Evolutionary conservation across 208 protist species (phyloP).

Genomic region (Leishmania gerbilli): DNA sequence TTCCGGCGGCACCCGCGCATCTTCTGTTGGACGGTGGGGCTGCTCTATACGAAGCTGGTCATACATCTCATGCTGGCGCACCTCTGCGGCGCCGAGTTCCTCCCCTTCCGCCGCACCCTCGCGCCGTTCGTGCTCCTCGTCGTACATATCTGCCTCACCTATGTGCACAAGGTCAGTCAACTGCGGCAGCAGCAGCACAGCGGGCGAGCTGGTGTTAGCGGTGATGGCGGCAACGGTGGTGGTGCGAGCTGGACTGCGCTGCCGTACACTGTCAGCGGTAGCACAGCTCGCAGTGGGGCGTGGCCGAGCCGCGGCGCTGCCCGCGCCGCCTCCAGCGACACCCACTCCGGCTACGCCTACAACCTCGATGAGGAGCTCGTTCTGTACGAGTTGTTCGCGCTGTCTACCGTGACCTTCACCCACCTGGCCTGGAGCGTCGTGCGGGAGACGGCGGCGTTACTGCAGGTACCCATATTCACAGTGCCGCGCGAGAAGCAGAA

Average conservation of each 20-base stretch:
- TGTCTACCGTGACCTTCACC: constrained; percentile 53
- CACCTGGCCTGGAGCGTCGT: constrained; percentile 62
- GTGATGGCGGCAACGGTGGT: neutral
- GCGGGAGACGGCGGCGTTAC: constrained; percentile 41
- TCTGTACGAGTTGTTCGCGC: constrained; percentile 64
- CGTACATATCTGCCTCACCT: constrained; percentile 56
- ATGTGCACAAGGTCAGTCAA: constrained; percentile 41
- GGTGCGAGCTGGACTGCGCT: neutral
- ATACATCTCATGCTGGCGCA: constrained; percentile 87
- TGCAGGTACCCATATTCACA: constrained; percentile 61
- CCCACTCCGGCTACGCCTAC: constrained; percentile 37
- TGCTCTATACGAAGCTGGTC: constrained; percentile 80
- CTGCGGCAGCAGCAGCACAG: constrained; percentile 8
- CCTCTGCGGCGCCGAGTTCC: constrained; percentile 53
- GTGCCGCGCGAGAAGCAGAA: constrained; percentile 60
- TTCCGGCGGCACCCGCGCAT: constrained; percentile 76
- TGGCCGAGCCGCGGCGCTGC: constrained; percentile 6
- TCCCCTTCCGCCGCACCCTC: constrained; percentile 68
- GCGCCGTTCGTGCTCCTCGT: constrained; percentile 65
- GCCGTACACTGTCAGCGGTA: neutral
- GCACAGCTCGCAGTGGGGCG: neutral
- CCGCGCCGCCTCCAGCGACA: neutral
- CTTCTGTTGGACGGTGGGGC: constrained; percentile 83
- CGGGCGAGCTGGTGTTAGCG: too few relatives aligned
- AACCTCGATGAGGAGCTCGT: constrained; percentile 60